phyloP scores from a whole-genome alignment of 306 rosid species.

The Castanopsis chinensis region DNA sequence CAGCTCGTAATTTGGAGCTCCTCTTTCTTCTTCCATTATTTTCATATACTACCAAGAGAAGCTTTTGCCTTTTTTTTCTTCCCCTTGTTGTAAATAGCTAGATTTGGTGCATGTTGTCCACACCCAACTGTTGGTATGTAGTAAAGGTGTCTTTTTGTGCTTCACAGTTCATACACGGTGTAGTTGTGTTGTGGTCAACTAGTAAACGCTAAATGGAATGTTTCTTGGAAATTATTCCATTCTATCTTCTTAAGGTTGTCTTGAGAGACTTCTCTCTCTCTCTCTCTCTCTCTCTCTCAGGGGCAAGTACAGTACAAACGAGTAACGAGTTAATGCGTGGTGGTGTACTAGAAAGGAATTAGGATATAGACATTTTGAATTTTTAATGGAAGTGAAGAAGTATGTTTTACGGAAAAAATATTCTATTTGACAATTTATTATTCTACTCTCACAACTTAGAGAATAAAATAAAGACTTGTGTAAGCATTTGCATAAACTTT shows the following conservation, averaged over 20 bases:
- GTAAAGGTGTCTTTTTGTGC: constrained; percentile 14
- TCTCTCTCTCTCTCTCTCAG: constrained; percentile 31
- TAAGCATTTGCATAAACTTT: no score
- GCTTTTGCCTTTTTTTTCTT: background rate
- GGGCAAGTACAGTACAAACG: constrained; percentile 41
- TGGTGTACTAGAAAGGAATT: no score
- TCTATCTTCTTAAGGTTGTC: constrained; percentile 34
- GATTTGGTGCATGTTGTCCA: background rate
- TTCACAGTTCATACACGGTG: constrained; percentile 13
- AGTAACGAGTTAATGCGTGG: no score
- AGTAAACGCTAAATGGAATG: constrained; percentile 45
- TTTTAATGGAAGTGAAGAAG: no score
- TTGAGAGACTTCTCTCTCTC: constrained; percentile 25
- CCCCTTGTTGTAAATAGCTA: background rate
- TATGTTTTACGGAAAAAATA: no score
- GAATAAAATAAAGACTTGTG: no score
- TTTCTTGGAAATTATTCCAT: constrained; percentile 32
- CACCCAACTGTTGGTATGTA: background rate
- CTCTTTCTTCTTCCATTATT: constrained; percentile 70
- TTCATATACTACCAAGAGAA: background rate
- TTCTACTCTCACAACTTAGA: no score
- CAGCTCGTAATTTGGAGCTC: constrained; percentile 53
- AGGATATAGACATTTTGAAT: no score
- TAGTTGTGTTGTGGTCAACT: constrained; percentile 52
- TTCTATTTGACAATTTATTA: no score